Percentiles rank a stretch among this genome's conserved stretches.
Conservation (phyloP, 257 asterid species). For the Lycium barbarum region DNA sequence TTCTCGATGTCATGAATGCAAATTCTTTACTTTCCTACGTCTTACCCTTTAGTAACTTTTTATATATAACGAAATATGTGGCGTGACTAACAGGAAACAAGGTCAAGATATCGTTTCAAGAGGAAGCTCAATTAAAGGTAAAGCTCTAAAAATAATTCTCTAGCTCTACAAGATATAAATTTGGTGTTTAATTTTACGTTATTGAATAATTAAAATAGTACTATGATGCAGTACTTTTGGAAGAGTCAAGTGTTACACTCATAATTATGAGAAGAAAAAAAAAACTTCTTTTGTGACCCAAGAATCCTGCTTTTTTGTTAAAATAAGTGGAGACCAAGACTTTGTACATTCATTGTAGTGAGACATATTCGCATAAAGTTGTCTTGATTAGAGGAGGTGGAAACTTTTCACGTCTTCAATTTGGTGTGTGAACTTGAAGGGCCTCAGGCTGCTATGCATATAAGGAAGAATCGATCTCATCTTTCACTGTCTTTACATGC, state of each 20-base stretch:
- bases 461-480: not conserved
- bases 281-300: not conserved
- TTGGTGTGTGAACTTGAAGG: no score
- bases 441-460: no score
- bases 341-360: no score
- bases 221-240: not conserved
- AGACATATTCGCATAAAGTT: no score
- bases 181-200: not conserved
- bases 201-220: not conserved
- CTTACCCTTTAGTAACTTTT: not conserved
- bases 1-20: not conserved
- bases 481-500: not conserved
- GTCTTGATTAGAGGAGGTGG: no score
- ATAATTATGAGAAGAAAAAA: not conserved
- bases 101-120: not conserved
- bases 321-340: not conserved
- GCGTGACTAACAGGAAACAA: conserved; percentile 27
- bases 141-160: not conserved
- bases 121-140: conserved; percentile 19
- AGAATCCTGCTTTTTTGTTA: not conserved
- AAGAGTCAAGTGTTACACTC: not conserved
- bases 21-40: not conserved
- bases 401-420: no score
- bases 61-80: conserved; percentile 9
- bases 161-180: not conserved